These are phyloP conservation scores for Colletotrichum chrysophilum DNA, from an alignment of 2,329 filamentous ascomycete species.

Conservation along the genomic window DNA sequence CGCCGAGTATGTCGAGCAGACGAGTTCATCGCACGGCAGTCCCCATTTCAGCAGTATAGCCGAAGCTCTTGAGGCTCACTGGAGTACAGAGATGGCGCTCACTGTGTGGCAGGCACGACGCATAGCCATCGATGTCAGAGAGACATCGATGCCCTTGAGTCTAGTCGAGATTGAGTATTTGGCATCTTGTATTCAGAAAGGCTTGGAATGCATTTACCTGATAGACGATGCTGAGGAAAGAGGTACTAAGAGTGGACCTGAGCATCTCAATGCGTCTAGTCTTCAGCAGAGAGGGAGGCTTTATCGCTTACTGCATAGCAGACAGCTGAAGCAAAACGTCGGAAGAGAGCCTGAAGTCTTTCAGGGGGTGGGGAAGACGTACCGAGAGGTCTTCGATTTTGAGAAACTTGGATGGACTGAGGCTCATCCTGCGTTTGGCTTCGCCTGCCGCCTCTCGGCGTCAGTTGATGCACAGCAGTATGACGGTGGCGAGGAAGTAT, in stretches of 20 bases:
- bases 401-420: conserved; percentile 32
- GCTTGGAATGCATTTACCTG: conserved; percentile 33
- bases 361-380: conserved; percentile 30
- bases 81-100: conserved; percentile 31
- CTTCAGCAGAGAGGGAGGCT: conserved; percentile 25
- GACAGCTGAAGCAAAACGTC: conserved; percentile 20
- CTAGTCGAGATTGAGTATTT: conserved; percentile 31
- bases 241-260: conserved; percentile 7
- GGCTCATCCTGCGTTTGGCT: conserved; percentile 31
- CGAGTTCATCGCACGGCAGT: background rate
- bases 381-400: conserved; percentile 35
- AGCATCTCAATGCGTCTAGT: conserved; percentile 8
- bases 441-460: conserved; percentile 30
- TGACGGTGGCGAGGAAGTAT: conserved; percentile 12
- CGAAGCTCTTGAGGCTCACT: conserved; percentile 28
- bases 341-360: conserved; percentile 30
- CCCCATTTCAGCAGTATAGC: background rate
- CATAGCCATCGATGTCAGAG: conserved; percentile 31
- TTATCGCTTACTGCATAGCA: conserved; percentile 24
- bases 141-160: conserved; percentile 22
- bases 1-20: background rate
- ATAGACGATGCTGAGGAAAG: conserved; percentile 28
- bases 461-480: conserved; percentile 33
- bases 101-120: conserved; percentile 27
- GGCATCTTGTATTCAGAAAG: conserved; percentile 31